Base-by-base conservation (phyloP, 164 flowering plant species). In the Macadamia tetraphylla region DNA sequence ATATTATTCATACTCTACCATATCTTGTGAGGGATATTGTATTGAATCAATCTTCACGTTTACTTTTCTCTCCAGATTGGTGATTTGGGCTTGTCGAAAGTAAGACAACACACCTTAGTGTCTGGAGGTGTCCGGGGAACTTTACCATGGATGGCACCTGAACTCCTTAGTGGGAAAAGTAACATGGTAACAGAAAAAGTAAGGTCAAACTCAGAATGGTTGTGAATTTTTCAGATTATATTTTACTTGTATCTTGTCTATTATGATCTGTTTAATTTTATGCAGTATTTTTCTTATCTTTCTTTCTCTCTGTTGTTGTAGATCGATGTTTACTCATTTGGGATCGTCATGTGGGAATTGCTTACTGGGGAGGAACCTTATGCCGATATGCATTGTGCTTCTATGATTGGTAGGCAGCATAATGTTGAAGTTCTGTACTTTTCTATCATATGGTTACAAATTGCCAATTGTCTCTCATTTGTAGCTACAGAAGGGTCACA, bases 91-190 rank as follows among this genome's bases (percentile, higher is more conserved):
- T 75, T 93, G 65, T 93, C 97, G 23, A 93, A 93, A 81, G 98
- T 93, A 56, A 91, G 83, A 64, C 98, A 91, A 66, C 92, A 91
- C 52, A 93, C 98, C 4, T 76, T 91, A 73, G 97, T 93, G 53
- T 93, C 98, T 2, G 98, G 98, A 75, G 98, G 98, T 66, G 87
- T 93, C 70, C 96, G 98, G 75, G 98, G 98, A 70, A 93, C 98
- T 66, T 81, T 92, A 67, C 98, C 98, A 14, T 92, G 98, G 98
- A 92, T 92, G 98, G 98, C 98, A 70, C 98, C 98, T 58, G 98
- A 92, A 73, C 98, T 92, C 68, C 83, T 92, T 51, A 89, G 92
- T 82, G 97, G 96, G 60, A 93, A 93, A 86, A 87, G 84, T 70
- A 81, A 82, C 79, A 93, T 93, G 98, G 97, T 93, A 15, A 72